Conservation (phyloP, 164 flowering plant genomes). For the Tetrastigma voinierianum region DNA sequence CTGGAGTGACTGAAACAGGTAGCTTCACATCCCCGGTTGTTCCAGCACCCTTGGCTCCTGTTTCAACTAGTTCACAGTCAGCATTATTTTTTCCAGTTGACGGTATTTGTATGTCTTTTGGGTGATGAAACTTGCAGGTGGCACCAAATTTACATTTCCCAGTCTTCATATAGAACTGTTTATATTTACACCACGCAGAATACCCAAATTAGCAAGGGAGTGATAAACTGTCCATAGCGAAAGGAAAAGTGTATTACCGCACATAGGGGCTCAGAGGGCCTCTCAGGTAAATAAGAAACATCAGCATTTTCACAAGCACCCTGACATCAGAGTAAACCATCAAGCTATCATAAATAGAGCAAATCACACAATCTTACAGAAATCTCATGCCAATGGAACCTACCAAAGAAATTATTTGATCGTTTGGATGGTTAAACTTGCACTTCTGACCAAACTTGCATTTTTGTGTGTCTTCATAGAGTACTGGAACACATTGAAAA, state of each 20-base stretch:
- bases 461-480: constrained; percentile 87
- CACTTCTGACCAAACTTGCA: constrained; percentile 90
- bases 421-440: constrained; percentile 96
- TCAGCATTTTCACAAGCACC: constrained; percentile 34
- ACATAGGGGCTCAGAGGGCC: constrained; percentile 87
- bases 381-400: constrained; percentile 11
- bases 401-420: constrained; percentile 39
- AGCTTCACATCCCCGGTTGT: constrained; percentile 25
- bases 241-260: constrained; percentile 50
- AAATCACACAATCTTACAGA: background rate
- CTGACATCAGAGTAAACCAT: constrained; percentile 29
- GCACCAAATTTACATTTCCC: constrained; percentile 88
- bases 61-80: constrained; percentile 27
- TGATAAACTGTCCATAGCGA: background rate
- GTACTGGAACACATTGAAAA: constrained; percentile 49
- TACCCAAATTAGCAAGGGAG: constrained; percentile 5
- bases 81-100: constrained; percentile 39
- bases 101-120: constrained; percentile 60
- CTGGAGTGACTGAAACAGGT: constrained; percentile 46
- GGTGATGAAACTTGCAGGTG: constrained; percentile 91
- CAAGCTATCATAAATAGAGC: background rate
- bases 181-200: background rate
- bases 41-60: constrained; percentile 19
- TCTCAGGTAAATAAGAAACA: constrained; percentile 64
- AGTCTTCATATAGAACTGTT: constrained; percentile 90